These are phyloP conservation scores for Ustilago cynodontis DNA, from an alignment of 1,284 basidiomycete species.

Conservation along the genomic window DNA sequence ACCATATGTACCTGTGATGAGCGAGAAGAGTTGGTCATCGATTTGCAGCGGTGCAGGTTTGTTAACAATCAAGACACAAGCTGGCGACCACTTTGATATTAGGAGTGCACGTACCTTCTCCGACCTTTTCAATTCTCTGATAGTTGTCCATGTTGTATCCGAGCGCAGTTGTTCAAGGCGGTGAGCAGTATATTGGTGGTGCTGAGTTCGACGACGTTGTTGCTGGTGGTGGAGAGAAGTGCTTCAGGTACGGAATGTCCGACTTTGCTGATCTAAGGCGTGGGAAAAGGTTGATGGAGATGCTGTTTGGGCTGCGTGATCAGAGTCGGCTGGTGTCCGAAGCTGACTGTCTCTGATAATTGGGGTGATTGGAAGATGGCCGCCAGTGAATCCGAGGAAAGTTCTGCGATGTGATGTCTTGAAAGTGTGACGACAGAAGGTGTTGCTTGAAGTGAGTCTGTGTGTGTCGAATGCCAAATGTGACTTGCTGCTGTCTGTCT, in stretches of 20 bases:
- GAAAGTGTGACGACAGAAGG: constrained; percentile 6
- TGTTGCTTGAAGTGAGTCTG: not conserved
- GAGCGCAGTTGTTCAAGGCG: not conserved
- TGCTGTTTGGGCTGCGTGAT: not conserved
- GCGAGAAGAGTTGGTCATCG: not conserved
- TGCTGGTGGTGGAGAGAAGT: not conserved
- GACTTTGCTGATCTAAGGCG: not conserved
- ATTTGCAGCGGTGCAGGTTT: not conserved
- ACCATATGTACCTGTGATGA: constrained; percentile 96
- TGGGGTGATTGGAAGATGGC: not conserved
- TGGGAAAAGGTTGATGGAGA: not conserved
- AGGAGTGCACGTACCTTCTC: constrained; percentile 54
- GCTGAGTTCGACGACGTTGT: not conserved
- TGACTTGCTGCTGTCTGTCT: not conserved
- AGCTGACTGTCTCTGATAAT: not conserved
- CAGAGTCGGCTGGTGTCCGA: not conserved
- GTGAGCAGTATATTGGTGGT: not conserved
- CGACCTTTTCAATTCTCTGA: constrained; percentile 81
- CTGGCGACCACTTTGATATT: not conserved
- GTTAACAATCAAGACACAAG: not conserved
- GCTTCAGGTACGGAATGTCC: not conserved
- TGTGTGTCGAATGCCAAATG: not conserved
- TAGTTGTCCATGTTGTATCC: constrained; percentile 71
- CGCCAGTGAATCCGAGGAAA: not conserved
- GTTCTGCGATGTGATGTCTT: constrained; percentile 1